Conservation (phyloP, 2,329 filamentous ascomycete genomes). For the Curvularia spicifera region DNA sequence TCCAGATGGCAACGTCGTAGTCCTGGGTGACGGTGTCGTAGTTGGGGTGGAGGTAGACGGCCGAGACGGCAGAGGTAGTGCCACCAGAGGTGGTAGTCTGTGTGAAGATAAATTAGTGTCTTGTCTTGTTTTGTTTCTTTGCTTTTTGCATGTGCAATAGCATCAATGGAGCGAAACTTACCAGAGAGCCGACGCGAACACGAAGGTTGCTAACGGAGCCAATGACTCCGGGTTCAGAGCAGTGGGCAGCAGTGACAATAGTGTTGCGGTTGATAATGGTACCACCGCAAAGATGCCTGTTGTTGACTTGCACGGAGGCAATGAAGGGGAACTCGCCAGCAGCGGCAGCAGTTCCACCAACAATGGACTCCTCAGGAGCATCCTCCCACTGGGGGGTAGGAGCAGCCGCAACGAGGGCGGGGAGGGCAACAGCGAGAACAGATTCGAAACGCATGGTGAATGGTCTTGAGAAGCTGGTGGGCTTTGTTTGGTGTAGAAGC, state of each 20-base stretch:
- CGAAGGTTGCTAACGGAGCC: slow-evolving; percentile 14
- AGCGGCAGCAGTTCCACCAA: slow-evolving; percentile 33
- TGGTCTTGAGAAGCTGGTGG: not conserved
- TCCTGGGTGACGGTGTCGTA: slow-evolving; percentile 24
- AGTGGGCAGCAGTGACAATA: slow-evolving; percentile 40
- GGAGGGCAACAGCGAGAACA: slow-evolving; percentile 30
- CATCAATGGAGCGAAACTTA: slow-evolving; percentile 12
- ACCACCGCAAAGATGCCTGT: slow-evolving; percentile 39
- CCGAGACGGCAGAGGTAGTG: slow-evolving; percentile 25
- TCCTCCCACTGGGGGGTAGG: slow-evolving; percentile 31
- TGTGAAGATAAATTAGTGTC: not conserved
- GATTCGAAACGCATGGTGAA: slow-evolving; percentile 35
- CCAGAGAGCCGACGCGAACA: slow-evolving; percentile 34
- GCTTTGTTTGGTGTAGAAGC: slow-evolving; percentile 2
- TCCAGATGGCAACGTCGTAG: slow-evolving; percentile 37
- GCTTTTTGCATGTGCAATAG: no score
- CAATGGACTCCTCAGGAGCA: slow-evolving; percentile 23
- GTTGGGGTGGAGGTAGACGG: slow-evolving; percentile 29
- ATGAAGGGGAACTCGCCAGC: slow-evolving; percentile 41
- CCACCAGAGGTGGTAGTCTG: slow-evolving; percentile 33
- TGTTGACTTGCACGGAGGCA: slow-evolving; percentile 29
- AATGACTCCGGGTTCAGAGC: slow-evolving; percentile 27
- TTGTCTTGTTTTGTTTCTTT: not conserved
- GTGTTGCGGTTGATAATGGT: slow-evolving; percentile 37
- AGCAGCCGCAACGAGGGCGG: slow-evolving; percentile 28